These are phyloP conservation scores for Agroathelia rolfsii DNA, from an alignment of 1,284 basidiomycete genomes.

Conservation along the genomic window DNA sequence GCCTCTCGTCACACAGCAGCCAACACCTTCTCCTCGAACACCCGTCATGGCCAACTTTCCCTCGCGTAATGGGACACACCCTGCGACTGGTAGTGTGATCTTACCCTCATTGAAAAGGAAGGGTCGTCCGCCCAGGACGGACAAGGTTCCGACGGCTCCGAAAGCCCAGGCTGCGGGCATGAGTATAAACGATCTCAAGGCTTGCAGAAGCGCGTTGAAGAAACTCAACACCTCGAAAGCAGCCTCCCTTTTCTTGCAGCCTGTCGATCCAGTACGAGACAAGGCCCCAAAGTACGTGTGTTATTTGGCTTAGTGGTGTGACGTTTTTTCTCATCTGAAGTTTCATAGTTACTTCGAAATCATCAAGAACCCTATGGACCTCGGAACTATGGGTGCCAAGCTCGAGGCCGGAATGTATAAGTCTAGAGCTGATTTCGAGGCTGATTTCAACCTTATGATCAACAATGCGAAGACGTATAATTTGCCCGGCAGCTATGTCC, in stretches of 20 bases:
- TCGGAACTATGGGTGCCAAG: slow-evolving; percentile 84
- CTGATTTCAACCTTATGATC: slow-evolving; percentile 85
- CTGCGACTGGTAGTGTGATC: too few species aligned
- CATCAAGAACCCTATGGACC: slow-evolving; percentile 92
- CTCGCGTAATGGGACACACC: too few species aligned
- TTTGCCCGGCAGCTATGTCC: slow-evolving; percentile 57
- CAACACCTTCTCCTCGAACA: too few species aligned
- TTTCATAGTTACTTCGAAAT: slow-evolving; percentile 73
- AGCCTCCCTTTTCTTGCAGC: slow-evolving; percentile 68
- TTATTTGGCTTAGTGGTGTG: slow-evolving; percentile 1
- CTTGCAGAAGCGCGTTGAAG: slow-evolving; percentile 74
- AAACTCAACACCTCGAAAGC: slow-evolving; percentile 72
- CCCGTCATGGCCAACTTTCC: too few species aligned
- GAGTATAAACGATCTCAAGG: slow-evolving; percentile 70
- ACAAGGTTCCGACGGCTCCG: slow-evolving; percentile 39
- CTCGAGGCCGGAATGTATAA: slow-evolving; percentile 83
- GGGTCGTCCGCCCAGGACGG: slow-evolving; percentile 20
- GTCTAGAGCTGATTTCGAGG: slow-evolving; percentile 75
- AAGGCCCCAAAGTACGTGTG: slow-evolving; percentile 67
- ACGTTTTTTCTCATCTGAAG: slow-evolving; percentile 8
- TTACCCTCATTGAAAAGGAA: too few species aligned
- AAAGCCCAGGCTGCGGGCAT: slow-evolving; percentile 79
- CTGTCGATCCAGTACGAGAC: slow-evolving; percentile 86
- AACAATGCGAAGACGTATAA: slow-evolving; percentile 88
- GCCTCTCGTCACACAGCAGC: too few species aligned